Base-by-base conservation (phyloP, 73 alveolate genomes). In the Stentor coeruleus region DNA sequence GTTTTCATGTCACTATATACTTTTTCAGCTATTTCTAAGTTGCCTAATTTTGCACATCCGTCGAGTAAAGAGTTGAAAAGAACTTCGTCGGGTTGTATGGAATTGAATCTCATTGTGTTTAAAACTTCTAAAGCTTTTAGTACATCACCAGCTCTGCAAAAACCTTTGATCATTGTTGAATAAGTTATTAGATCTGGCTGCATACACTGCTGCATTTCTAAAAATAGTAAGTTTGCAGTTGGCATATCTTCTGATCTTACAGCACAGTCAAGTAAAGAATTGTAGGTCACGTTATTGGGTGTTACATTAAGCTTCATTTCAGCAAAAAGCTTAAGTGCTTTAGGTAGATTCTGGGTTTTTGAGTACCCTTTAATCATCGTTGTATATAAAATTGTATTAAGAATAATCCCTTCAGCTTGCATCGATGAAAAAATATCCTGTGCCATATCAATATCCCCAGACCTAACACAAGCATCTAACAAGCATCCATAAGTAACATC, bases 1-100 rank as follows among this genome's bases (percentile, higher is more conserved):
- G 49, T 85, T 86, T 85, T 83, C 94, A 95, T 93, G 76, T 91
- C 86, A 37, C 83, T 74, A 84, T 89, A 93, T 39, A 93, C 95
- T 77, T 93, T 95, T 81, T 89, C 82, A 35, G 98, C 98, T 83
- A 93, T 89, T 35, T 95, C 97, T 55, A 82, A 79, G 72, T 94
- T 91, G 39, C 90, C 89, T 75, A 93, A 86, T 74, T 93, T 95
- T 79, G 94, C 95, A 89, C 99, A 95, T 39, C 99, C 99, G 88
- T 95, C 98, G 3, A 95, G 82, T 55, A 95, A 87, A 41, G 97
- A 86, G 85, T 95, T 95, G 66, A 86, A 93, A 74, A 95, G 88
- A 35, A 95, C 98, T 76, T 95, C 97, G 83, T 95, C 99, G 3
- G 98, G 95, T 76, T 74, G 49, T 31, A 93, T 90, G 39, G 75